Conservation (phyloP, 805 yeast species). For the Sugiyamaella americana region DNA sequence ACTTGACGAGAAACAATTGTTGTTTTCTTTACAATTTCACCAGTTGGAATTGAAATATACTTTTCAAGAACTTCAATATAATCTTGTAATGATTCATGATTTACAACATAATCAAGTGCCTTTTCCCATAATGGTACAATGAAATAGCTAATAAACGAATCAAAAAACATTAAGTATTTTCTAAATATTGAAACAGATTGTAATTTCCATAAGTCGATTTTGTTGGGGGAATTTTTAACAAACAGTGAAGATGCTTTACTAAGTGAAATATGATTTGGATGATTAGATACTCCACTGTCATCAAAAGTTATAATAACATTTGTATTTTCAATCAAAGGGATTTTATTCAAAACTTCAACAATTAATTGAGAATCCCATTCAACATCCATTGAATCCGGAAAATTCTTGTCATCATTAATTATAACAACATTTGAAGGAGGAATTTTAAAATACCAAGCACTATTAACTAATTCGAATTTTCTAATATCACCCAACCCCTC, state of each 20-base stretch:
- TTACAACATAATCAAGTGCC: neutral
- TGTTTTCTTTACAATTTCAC: conserved; percentile 9
- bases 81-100: neutral
- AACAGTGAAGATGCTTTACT: conserved; percentile 22
- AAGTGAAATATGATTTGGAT: conserved; percentile 65
- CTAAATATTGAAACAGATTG: conserved; percentile 32
- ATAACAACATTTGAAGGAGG: conserved; percentile 38
- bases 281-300: conserved; percentile 71
- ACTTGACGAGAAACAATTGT: conserved; percentile 17
- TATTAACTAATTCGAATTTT: conserved; percentile 48
- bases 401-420: conserved; percentile 41
- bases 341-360: conserved; percentile 32
- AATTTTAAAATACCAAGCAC: conserved; percentile 42
- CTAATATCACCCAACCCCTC: conserved; percentile 67
- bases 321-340: conserved; percentile 26
- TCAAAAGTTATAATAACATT: conserved; percentile 71
- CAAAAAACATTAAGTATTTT: conserved; percentile 34
- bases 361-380: conserved; percentile 55
- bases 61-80: neutral
- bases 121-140: conserved; percentile 8
- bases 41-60: conserved; percentile 8
- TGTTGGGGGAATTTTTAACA: neutral
- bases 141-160: conserved; percentile 26
- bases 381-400: conserved; percentile 62
- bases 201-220: conserved; percentile 27